These are phyloP conservation scores for Cercophora scortea DNA, from an alignment of 495 filamentous ascomycete genomes.

Conservation along the genomic window DNA sequence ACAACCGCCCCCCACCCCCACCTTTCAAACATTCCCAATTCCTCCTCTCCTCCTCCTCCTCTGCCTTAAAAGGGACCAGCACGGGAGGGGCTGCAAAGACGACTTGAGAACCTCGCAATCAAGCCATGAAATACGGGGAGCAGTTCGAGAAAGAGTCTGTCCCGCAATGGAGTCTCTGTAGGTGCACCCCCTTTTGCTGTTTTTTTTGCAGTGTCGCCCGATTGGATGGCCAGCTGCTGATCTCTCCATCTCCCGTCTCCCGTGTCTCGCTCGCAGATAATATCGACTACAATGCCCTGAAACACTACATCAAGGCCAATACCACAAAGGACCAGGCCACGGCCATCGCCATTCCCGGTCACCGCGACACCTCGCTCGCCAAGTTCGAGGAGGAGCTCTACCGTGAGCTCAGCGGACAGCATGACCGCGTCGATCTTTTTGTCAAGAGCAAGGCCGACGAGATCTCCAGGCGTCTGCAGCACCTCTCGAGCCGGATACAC, in stretches of 20 bases:
- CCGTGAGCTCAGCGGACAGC: conserved; percentile 52
- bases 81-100: not conserved
- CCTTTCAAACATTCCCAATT: no score
- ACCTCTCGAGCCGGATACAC: conserved; percentile 44
- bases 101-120: not conserved
- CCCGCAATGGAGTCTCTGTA: conserved; percentile 82
- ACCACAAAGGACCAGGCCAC: conserved; percentile 54
- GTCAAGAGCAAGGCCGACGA: conserved; percentile 65
- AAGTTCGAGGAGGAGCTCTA: conserved; percentile 58
- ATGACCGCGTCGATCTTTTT: conserved; percentile 61
- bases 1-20: no score
- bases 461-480: conserved; percentile 49
- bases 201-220: not conserved
- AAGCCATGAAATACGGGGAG: conserved; percentile 61
- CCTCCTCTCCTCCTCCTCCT: not conserved
- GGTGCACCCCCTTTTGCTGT: conserved; percentile 22
- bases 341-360: conserved; percentile 60
- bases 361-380: conserved; percentile 40
- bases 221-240: not conserved
- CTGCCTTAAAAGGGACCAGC: not conserved
- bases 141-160: conserved; percentile 73
- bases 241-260: not conserved
- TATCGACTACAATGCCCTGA: conserved; percentile 70
- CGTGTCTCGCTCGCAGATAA: conserved; percentile 37
- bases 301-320: conserved; percentile 62